Evolutionary conservation across 192 early-diverging fungal species (phyloP).

Genomic region (Mortierella hygrophila): DNA sequence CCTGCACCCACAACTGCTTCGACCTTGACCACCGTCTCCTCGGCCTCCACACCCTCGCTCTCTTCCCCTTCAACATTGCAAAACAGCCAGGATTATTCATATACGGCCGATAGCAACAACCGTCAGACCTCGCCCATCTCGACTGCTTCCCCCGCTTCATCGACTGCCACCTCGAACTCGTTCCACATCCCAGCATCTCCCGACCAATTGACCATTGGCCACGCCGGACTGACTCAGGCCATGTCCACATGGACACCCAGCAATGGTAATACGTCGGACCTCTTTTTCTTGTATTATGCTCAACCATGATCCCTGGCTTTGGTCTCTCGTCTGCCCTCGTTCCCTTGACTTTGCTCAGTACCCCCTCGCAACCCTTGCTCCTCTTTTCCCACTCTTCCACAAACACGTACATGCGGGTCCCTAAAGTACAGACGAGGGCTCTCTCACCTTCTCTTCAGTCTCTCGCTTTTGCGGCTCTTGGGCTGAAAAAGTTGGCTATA

Average conservation of each 20-base stretch:
- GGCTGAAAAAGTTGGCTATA: not conserved
- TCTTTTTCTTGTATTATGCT: not conserved
- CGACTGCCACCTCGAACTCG: conserved; percentile 15
- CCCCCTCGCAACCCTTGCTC: not conserved
- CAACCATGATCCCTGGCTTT: not conserved
- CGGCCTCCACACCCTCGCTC: conserved; percentile 48
- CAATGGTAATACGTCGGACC: conserved; percentile 21
- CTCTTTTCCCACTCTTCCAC: not conserved
- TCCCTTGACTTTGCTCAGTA: not conserved
- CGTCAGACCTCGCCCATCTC: conserved; percentile 6
- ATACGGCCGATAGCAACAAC: conserved; percentile 4
- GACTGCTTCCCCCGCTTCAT: conserved; percentile 18
- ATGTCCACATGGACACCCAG: conserved; percentile 44
- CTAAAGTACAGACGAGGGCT: not conserved
- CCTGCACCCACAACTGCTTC: conserved; percentile 44
- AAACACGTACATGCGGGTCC: not conserved
- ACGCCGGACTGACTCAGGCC: conserved; percentile 25
- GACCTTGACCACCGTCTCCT: conserved; percentile 33
- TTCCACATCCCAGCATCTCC: conserved; percentile 51
- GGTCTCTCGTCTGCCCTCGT: not conserved
- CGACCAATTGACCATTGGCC: conserved; percentile 30
- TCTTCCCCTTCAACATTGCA: conserved; percentile 25
- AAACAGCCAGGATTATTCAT: conserved; percentile 25
- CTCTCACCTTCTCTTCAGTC: not conserved
- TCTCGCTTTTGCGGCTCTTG: conserved; percentile 1